phyloP scores from a whole-genome alignment of 495 filamentous ascomycete species.

The Neurospora intermedia region DNA sequence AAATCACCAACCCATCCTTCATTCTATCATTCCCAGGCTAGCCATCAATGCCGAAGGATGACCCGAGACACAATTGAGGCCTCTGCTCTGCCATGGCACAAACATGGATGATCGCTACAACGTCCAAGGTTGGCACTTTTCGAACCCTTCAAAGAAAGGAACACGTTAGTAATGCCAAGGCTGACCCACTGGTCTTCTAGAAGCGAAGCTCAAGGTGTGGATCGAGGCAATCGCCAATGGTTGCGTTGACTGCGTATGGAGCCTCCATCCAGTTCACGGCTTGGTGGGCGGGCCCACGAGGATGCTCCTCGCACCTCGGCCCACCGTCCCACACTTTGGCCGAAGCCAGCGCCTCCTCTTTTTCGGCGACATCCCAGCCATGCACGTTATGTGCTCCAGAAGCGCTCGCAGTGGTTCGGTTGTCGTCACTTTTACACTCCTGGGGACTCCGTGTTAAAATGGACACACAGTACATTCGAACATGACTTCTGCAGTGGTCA shows the following conservation, averaged over 20 bases:
- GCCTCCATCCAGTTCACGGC: neutral
- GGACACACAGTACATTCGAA: neutral
- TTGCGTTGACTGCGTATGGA: neutral
- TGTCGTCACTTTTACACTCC: neutral
- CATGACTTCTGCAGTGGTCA: neutral
- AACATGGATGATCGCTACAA: neutral
- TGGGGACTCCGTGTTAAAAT: neutral
- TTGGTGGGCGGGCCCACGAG: neutral
- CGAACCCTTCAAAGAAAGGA: neutral
- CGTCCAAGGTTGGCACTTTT: neutral
- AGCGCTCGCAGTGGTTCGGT: neutral
- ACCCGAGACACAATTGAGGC: neutral
- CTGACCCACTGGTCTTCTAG: neutral
- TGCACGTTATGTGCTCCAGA: neutral
- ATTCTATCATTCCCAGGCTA: neutral
- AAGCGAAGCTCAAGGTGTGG: neutral
- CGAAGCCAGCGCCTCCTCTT: neutral
- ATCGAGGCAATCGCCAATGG: neutral
- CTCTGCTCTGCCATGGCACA: neutral
- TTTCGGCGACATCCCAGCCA: neutral
- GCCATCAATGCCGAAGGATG: neutral
- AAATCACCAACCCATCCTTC: too few species aligned
- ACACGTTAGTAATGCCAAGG: neutral
- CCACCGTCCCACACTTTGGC: neutral
- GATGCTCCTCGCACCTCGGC: neutral